phyloP scores from a whole-genome alignment of 1,139 yeast genomes.

The Saccharomyces hybrid region DNA sequence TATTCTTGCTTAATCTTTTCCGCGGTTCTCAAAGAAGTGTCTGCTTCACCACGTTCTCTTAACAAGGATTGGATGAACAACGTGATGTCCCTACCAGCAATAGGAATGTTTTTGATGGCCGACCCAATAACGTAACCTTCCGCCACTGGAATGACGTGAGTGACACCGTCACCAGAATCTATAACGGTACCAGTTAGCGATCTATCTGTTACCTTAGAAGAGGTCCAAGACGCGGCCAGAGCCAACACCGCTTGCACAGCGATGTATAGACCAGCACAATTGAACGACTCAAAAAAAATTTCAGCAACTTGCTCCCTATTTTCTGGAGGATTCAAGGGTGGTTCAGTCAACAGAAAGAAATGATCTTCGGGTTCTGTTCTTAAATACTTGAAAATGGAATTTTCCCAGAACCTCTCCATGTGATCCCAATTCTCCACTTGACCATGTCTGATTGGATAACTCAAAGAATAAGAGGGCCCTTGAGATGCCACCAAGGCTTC shows the following conservation, averaged over 20 bases:
- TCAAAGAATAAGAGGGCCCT: slow-evolving; percentile 82
- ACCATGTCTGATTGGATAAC: slow-evolving; percentile 93
- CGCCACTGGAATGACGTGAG: slow-evolving; percentile 98
- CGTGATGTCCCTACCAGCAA: slow-evolving; percentile 97
- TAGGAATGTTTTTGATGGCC: slow-evolving; percentile 93
- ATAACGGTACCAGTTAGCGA: slow-evolving; percentile 97
- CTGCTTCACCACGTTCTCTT: slow-evolving; percentile 94
- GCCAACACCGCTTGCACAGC: slow-evolving; percentile 99
- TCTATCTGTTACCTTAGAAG: slow-evolving; percentile 88
- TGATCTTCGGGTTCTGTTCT: slow-evolving; percentile 99
- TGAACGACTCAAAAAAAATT: slow-evolving; percentile 96
- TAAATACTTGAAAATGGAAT: slow-evolving; percentile 87
- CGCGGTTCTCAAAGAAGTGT: slow-evolving; percentile 90
- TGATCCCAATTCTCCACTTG: slow-evolving; percentile 99
- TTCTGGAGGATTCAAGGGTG: slow-evolving; percentile 97
- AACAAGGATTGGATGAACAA: slow-evolving; percentile 83
- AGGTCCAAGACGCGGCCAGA: slow-evolving; percentile 98
- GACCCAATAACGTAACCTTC: slow-evolving; percentile 98
- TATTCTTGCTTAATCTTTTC: slow-evolving; percentile 93
- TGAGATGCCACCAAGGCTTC: slow-evolving; percentile 86
- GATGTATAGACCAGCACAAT: slow-evolving; percentile 95
- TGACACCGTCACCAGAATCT: slow-evolving; percentile 96
- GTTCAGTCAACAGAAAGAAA: slow-evolving; percentile 89
- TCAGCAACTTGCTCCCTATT: slow-evolving; percentile 98
- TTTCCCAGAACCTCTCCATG: slow-evolving; percentile 99